phyloP scores from a whole-genome alignment of 305 asterid genomes.

The Fraxinus floribunda region DNA sequence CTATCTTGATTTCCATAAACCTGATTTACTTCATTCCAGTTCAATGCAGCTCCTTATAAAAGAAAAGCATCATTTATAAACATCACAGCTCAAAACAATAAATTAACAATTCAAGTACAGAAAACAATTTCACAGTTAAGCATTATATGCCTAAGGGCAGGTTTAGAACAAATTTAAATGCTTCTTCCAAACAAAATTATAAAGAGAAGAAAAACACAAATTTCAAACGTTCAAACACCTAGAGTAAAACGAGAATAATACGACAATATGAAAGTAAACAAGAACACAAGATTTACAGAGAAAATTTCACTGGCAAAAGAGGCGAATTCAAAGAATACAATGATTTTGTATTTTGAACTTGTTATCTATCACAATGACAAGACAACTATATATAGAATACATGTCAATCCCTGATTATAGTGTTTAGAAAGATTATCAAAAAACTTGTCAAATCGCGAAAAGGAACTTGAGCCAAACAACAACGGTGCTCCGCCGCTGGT shows the following conservation, averaged over 20 bases:
- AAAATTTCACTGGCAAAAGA: background rate
- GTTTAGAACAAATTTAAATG: background rate
- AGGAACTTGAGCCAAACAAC: background rate
- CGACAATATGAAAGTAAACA: background rate
- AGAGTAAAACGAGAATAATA: background rate
- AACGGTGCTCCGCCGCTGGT: background rate
- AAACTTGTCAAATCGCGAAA: background rate
- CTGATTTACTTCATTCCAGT: background rate
- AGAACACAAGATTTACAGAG: background rate
- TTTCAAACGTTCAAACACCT: background rate
- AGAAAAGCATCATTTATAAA: background rate
- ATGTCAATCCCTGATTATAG: background rate
- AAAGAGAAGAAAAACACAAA: background rate
- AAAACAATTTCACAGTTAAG: background rate
- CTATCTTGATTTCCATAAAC: background rate
- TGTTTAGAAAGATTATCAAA: background rate
- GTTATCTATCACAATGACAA: background rate
- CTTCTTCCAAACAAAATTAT: background rate
- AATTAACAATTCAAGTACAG: slow-evolving; percentile 1
- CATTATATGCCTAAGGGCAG: background rate
- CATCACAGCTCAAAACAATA: background rate
- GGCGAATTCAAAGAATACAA: background rate
- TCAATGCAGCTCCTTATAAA: background rate
- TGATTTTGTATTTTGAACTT: background rate
- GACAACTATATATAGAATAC: background rate